phyloP scores from a whole-genome alignment of 306 rosid genomes.

The Rosa persica region DNA sequence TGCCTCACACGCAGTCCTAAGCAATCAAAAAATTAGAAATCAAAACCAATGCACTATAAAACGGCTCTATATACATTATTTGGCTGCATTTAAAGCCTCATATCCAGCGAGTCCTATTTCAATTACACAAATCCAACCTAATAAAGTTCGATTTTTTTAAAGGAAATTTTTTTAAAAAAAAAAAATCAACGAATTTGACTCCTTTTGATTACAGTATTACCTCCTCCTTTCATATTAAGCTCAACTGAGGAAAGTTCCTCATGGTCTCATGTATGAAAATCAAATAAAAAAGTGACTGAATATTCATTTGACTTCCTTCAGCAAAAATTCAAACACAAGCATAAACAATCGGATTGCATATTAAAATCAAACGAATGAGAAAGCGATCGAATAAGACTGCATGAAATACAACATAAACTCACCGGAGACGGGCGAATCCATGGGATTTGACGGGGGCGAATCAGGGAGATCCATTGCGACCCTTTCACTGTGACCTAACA shows the following conservation, averaged over 20 bases:
- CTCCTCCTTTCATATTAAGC: neutral
- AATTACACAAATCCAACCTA: neutral
- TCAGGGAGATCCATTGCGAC: no score
- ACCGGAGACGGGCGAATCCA: conserved; percentile 16
- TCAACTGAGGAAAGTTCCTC: neutral
- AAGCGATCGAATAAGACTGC: neutral
- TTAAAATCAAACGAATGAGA: neutral
- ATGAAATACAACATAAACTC: neutral
- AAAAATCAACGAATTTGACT: neutral
- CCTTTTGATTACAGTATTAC: neutral
- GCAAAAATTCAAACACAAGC: neutral
- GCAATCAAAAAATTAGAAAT: neutral
- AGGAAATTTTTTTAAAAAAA: neutral
- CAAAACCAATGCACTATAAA: neutral
- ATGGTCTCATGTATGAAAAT: neutral
- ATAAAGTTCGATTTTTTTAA: neutral
- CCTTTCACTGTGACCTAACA: no score
- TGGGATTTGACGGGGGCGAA: neutral
- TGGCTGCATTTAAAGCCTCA: neutral
- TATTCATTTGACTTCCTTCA: neutral
- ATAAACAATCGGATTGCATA: neutral
- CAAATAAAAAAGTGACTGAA: neutral
- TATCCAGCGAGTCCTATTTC: neutral
- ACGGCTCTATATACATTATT: no score
- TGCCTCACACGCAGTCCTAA: conserved; percentile 17